phyloP scores from a whole-genome alignment of 768 basidiomycete genomes.

The Lactarius tabidus region DNA sequence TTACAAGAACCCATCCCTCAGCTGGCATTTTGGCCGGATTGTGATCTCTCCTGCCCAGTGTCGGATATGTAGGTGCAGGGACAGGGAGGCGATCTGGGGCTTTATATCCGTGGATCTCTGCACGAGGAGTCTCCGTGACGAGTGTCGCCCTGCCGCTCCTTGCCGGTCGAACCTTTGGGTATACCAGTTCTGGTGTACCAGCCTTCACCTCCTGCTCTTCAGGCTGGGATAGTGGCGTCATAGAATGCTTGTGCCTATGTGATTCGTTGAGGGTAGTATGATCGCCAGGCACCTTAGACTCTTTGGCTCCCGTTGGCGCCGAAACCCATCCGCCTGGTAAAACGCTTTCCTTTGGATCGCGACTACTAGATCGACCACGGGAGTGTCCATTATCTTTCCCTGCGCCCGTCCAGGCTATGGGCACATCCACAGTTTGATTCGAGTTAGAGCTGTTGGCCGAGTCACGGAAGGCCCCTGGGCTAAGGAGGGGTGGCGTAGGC shows the following conservation, averaged over 20 bases:
- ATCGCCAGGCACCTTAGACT: background rate
- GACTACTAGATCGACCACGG: conserved; percentile 5
- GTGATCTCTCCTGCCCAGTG: background rate
- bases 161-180: conserved; percentile 38
- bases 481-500: conserved; percentile 44
- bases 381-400: conserved; percentile 29
- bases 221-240: background rate
- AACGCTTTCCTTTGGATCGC: conserved; percentile 7
- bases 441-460: conserved; percentile 54
- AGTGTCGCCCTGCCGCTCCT: conserved; percentile 64
- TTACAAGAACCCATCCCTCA: conserved; percentile 64
- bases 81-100: background rate
- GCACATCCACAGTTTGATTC: conserved; percentile 45
- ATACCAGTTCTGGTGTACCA: conserved; percentile 49
- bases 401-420: conserved; percentile 60
- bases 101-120: conserved; percentile 6
- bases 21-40: conserved; percentile 34
- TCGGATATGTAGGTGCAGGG: background rate
- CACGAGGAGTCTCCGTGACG: conserved; percentile 44
- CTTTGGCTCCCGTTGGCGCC: conserved; percentile 4
- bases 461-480: conserved; percentile 60
- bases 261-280: background rate
- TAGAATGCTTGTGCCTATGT: background rate
- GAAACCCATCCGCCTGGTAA: conserved; percentile 30
- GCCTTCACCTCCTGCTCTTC: conserved; percentile 39